Base-by-base conservation (phyloP, 306 rosid species). In the Prunus campanulata region DNA sequence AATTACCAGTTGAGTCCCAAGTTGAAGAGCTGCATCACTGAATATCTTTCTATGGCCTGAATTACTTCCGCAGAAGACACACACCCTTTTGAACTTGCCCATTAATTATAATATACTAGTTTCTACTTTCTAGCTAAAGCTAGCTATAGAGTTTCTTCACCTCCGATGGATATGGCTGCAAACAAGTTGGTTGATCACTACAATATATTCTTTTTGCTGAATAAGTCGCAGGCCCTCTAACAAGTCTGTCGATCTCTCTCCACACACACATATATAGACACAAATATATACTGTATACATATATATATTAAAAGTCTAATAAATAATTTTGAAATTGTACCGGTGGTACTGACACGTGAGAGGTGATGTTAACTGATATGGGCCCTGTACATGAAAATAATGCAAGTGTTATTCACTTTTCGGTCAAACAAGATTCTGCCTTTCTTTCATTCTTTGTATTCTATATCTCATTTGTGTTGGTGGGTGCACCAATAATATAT, bases 1-100 rank as follows among this genome's bases (percentile, higher is more conserved):
- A 78, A 32, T 15, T 12, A 71, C 82, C 82, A 78, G 39, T 64
- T 78, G 57, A 65, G 47, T 78, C 20, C 72, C 82, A 52, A 78
- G 77, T 71, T 78, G 77, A 78, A 71, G 73, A 60, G 82, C 82
- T 39, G 82, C 77, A 71, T 78, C 82, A 42, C 82, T 65, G 66
- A 71, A 78, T 72, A 78, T 63, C 52, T 71, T 51, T 64, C 77
- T 71, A 2, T 63, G 54, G 48, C 77, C 82, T 27, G 72, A 63
- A 63, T 64, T 71, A 46, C 82, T 78, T 15, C 81, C 81, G 42
- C 79, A 76, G 52, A 78, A 78, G 25, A 78, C 81, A 70, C 81
- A 78, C 35, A 78, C 25, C 77, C 67, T 71, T 71, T 39, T 72
- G 60, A 78, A 72, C 35, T 65, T 64, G 3, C 68, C 60, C 82